These are phyloP conservation scores for Poronia punctata DNA, from an alignment of 495 filamentous ascomycete genomes.

Conservation along the genomic window DNA sequence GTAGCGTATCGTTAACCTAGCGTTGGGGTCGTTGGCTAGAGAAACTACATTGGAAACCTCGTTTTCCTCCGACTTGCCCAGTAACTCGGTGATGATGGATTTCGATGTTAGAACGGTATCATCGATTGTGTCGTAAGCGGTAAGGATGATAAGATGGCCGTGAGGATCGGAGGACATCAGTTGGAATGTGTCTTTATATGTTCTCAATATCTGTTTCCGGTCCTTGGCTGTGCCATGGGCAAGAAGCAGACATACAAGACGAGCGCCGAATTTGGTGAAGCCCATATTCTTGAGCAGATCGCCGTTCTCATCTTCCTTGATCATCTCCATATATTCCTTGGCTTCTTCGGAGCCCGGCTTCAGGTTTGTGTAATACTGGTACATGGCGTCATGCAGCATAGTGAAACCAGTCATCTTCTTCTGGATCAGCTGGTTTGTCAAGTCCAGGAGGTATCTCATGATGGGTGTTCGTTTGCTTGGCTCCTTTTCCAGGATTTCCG, in stretches of 20 bases:
- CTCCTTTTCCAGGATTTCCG: conserved; percentile 60
- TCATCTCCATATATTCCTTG: conserved; percentile 78
- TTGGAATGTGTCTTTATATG: conserved; percentile 78
- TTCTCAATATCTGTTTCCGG: conserved; percentile 77
- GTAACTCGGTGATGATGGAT: conserved; percentile 72
- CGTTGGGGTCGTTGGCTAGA: conserved; percentile 60
- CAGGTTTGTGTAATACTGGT: conserved; percentile 84
- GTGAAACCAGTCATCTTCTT: conserved; percentile 95
- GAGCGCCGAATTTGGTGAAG: conserved; percentile 83
- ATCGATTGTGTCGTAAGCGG: conserved; percentile 85
- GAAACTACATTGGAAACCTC: conserved; percentile 56
- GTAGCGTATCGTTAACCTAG: conserved; percentile 75
- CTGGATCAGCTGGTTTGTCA: conserved; percentile 85
- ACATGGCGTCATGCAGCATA: conserved; percentile 94
- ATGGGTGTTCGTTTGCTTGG: conserved; percentile 82
- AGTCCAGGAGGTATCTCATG: conserved; percentile 72
- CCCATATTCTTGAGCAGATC: conserved; percentile 90
- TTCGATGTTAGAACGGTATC: conserved; percentile 87
- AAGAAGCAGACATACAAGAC: conserved; percentile 71
- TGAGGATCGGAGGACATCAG: conserved; percentile 70
- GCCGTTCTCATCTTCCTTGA: conserved; percentile 84
- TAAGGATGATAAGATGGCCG: conserved; percentile 73
- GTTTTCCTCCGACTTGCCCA: conserved; percentile 57
- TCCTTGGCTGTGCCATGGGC: conserved; percentile 87
- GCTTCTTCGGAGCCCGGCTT: conserved; percentile 69